Base-by-base conservation (phyloP, 2,329 filamentous ascomycete species). In the Apiospora koreana region DNA sequence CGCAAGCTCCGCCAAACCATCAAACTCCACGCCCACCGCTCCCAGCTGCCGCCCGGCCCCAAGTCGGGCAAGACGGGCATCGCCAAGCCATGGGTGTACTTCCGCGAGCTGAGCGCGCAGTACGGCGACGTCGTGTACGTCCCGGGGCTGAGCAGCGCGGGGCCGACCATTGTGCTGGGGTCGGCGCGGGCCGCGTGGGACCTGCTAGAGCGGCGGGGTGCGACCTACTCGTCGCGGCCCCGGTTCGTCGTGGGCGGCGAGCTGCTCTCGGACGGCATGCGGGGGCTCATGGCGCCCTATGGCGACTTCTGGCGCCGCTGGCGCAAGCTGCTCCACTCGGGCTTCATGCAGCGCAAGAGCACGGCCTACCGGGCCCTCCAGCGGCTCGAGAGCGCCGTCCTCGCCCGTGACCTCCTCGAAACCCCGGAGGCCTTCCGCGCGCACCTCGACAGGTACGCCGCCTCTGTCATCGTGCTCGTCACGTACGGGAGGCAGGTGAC, bases 191-290 rank as follows among this genome's bases (percentile, higher is more conserved):
- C 81, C 1, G 82, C 82, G 0, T 83, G 81, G 80, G 82, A 84
- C 45, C 77, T 84, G 0, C 79, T 84, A 0, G 83, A 85, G 72
- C 83, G 81, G 69, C 79, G 80, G 5, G 83, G 83, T 1, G 77
- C 81, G 3, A 79, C 82, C 48, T 85, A 83, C 69, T 84, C 83
- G 0, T 85, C 83, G 0, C 79, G 84, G 0, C 83, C 84, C 0
- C 78, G 83, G 3, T 85, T 85, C 72, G 83, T 85, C 70, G 82
- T 84, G 78, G 83, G 83, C 35, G 80, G 81, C 1, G 82, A 85
- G 54, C 75, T 83, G 0, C 75, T 84, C 0, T 84, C 83, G 0
- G 80, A 78, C 0, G 82, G 82, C 0, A 78, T 83, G 77, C 77
- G 82, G 4, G 82, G 83, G 0, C 75, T 85, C 5, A 84, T 85